A percentile compares a stretch with the other conserved stretches of the same genome.
phyloP scores from a whole-genome alignment of 1,284 basidiomycete species.

The Ceratobasidium sp. region DNA sequence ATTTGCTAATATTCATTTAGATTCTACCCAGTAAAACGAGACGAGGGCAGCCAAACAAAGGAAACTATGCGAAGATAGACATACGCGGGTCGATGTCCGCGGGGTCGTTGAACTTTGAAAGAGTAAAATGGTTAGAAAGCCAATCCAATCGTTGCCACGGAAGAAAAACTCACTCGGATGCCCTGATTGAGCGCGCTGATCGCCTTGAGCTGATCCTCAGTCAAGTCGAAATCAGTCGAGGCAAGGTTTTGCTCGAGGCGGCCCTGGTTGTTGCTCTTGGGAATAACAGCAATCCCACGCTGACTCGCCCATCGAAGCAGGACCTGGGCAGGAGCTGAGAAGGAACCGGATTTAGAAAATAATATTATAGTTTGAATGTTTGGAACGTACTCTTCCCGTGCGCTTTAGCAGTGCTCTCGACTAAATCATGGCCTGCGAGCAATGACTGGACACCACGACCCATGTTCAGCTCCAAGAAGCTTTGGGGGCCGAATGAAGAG shows the following conservation, averaged over 20 bases:
- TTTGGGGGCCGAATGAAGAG: constrained; percentile 80
- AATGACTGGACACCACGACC: constrained; percentile 62
- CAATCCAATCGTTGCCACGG: constrained; percentile 15
- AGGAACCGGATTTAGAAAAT: background rate
- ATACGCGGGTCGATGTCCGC: constrained; percentile 72
- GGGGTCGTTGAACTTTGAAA: constrained; percentile 75
- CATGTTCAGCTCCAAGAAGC: constrained; percentile 75
- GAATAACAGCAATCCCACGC: constrained; percentile 81
- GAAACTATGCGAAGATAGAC: constrained; percentile 74
- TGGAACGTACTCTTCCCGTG: constrained; percentile 69
- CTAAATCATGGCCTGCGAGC: constrained; percentile 67
- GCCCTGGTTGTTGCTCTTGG: constrained; percentile 72
- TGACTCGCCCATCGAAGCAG: constrained; percentile 85
- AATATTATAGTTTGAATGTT: background rate
- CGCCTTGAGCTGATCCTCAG: constrained; percentile 69
- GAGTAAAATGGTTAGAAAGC: constrained; percentile 29
- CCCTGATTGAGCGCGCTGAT: constrained; percentile 75
- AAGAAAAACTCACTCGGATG: constrained; percentile 64
- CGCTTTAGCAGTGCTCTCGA: constrained; percentile 65
- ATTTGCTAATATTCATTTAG: constrained; percentile 19
- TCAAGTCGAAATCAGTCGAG: constrained; percentile 70
- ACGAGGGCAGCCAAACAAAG: constrained; percentile 31
- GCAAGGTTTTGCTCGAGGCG: constrained; percentile 74
- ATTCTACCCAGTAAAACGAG: constrained; percentile 65
- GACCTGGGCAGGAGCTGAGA: constrained; percentile 69